phyloP scores from a whole-genome alignment of 2,329 filamentous ascomycete genomes.

The Coniella lustricola region DNA sequence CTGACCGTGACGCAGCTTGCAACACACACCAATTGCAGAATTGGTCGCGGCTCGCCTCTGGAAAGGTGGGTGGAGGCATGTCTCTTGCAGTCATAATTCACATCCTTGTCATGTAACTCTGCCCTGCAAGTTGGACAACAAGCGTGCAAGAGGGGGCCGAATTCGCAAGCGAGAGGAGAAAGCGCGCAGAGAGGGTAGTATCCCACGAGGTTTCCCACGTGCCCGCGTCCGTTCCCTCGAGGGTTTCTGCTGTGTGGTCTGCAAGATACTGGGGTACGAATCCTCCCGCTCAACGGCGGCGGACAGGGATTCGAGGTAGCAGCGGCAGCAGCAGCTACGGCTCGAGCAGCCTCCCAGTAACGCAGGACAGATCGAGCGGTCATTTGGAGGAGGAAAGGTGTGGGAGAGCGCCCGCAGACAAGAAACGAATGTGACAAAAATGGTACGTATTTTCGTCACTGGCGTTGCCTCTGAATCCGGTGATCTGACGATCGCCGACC shows the following conservation, averaged over 20 bases:
- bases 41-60: not conserved
- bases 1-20: constrained; percentile 12
- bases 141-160: not conserved
- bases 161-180: constrained; percentile 4
- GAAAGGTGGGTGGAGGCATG: not conserved
- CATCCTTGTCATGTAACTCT: not conserved
- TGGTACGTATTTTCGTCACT: too few relatives aligned
- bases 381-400: too few relatives aligned
- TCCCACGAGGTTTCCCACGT: constrained; percentile 6
- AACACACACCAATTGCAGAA: constrained; percentile 4
- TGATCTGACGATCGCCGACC: constrained; percentile 3
- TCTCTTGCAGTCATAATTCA: constrained; percentile 5
- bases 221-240: not conserved
- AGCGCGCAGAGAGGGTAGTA: not conserved
- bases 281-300: constrained; percentile 18
- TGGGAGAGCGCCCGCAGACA: too few relatives aligned
- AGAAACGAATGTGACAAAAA: too few relatives aligned
- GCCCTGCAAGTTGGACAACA: not conserved
- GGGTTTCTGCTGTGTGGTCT: not conserved
- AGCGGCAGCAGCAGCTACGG: not conserved
- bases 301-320: constrained; percentile 9
- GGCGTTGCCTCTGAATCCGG: not conserved
- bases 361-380: too few relatives aligned
- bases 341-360: too few relatives aligned
- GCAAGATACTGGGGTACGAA: constrained; percentile 11